Conservation (phyloP, 2,329 filamentous ascomycete species). For the Fusarium sambucinum region DNA sequence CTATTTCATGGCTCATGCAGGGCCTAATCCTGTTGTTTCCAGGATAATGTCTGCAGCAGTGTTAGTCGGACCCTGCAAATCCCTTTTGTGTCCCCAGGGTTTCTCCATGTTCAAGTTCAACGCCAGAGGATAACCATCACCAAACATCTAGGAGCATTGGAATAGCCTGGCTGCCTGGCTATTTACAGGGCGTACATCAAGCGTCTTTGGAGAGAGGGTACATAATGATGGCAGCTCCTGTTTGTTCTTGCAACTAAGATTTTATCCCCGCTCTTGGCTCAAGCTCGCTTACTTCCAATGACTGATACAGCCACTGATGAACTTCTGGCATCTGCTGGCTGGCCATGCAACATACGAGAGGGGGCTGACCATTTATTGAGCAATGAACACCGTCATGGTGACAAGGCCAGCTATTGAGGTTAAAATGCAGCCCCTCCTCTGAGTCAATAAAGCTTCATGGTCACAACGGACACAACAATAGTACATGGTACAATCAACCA, state of each 20-base stretch:
- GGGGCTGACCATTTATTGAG: conserved; percentile 34
- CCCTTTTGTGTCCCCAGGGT: conserved; percentile 21
- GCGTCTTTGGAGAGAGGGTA: background rate
- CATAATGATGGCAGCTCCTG: background rate
- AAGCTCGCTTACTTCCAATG: conserved; percentile 4
- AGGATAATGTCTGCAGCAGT: conserved; percentile 11
- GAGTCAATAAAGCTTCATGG: conserved; percentile 13
- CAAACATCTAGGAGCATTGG: conserved; percentile 4
- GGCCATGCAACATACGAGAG: conserved; percentile 9
- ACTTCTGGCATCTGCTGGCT: background rate
- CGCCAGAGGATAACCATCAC: background rate
- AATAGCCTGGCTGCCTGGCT: background rate
- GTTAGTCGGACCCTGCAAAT: conserved; percentile 36
- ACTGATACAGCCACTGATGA: conserved; percentile 8
- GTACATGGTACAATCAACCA: conserved; percentile 1
- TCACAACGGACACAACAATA: background rate
- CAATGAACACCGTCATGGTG: conserved; percentile 40
- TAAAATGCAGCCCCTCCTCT: conserved; percentile 1
- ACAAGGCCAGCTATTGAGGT: conserved; percentile 15
- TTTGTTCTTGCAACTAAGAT: background rate
- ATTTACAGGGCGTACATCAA: background rate
- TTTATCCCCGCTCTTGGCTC: conserved; percentile 11
- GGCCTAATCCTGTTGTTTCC: conserved; percentile 30
- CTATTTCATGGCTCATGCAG: conserved; percentile 34
- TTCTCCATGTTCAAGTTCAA: conserved; percentile 17